Percentiles rank a stretch among this genome's conserved stretches.
phyloP scores from a whole-genome alignment of 495 filamentous ascomycete species.

The Xanthoparmelia taractica region DNA sequence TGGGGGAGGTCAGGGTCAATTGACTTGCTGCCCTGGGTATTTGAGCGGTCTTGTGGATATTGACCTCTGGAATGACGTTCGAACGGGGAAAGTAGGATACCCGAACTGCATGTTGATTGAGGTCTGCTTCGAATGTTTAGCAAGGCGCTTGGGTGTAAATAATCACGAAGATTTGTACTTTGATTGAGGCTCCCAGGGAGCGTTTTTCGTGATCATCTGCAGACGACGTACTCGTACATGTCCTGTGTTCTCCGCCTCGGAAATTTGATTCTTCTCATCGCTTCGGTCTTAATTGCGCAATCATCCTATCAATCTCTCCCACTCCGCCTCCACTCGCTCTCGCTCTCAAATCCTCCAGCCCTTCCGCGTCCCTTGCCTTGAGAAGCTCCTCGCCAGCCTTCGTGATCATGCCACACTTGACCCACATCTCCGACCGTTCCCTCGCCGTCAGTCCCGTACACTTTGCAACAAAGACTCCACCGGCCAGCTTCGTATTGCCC shows the following conservation, averaged over 20 bases:
- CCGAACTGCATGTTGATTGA: not conserved
- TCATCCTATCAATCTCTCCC: slow-evolving; percentile 55
- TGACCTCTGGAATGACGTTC: not conserved
- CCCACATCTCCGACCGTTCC: slow-evolving; percentile 84
- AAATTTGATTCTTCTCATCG: slow-evolving; percentile 30
- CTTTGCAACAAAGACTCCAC: slow-evolving; percentile 71
- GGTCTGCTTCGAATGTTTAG: slow-evolving; percentile 2
- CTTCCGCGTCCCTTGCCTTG: slow-evolving; percentile 66
- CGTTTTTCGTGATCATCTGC: not conserved
- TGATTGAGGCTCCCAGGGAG: not conserved
- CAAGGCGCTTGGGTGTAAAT: slow-evolving; percentile 10
- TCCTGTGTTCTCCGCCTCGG: not conserved
- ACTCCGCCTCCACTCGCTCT: slow-evolving; percentile 49
- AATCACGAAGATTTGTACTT: not conserved
- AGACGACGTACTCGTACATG: not conserved
- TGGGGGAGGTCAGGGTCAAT: slow-evolving; percentile 25
- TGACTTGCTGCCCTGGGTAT: slow-evolving; percentile 1
- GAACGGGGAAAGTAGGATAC: not conserved
- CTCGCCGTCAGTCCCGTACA: slow-evolving; percentile 56
- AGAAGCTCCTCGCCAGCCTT: slow-evolving; percentile 91
- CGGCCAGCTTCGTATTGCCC: slow-evolving; percentile 81
- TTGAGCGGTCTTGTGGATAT: not conserved
- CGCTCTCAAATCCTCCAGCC: slow-evolving; percentile 50
- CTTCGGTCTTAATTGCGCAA: slow-evolving; percentile 46
- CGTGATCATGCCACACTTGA: slow-evolving; percentile 85